phyloP scores from a whole-genome alignment of 1,139 yeast genomes.

The Saccharomycopsis crataegensis region DNA sequence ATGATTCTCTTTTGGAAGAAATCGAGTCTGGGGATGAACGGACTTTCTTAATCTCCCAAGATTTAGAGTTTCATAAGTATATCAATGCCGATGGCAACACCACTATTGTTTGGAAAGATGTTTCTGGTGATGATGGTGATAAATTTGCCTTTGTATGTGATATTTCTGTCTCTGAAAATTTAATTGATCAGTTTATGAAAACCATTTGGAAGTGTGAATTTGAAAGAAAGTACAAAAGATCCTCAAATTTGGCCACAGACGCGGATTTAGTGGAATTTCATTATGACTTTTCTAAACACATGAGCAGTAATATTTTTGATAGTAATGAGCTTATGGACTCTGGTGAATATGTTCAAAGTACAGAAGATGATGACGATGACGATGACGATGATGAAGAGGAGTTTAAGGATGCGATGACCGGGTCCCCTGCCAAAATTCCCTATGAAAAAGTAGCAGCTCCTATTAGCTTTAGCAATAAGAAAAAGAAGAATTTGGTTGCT shows the following conservation, averaged over 20 bases:
- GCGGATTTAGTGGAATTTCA: conserved; percentile 52
- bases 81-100: conserved; percentile 36
- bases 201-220: conserved; percentile 63
- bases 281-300: conserved; percentile 27
- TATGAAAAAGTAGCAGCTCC: conserved; percentile 1
- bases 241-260: conserved; percentile 41
- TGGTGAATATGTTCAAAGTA: conserved; percentile 24
- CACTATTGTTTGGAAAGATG: conserved; percentile 73
- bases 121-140: conserved; percentile 84
- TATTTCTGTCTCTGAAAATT: conserved; percentile 45
- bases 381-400: conserved; percentile 22
- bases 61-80: conserved; percentile 43
- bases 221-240: conserved; percentile 62
- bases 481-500: not conserved
- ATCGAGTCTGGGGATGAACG: conserved; percentile 48
- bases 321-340: conserved; percentile 19
- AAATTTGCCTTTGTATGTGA: conserved; percentile 74
- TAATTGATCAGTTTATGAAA: conserved; percentile 58
- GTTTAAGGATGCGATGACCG: conserved; percentile 31
- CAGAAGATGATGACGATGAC: conserved; percentile 21
- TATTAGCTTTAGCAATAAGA: not conserved
- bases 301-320: not conserved
- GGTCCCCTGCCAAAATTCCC: conserved; percentile 4
- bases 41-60: conserved; percentile 59
- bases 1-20: conserved; percentile 38